phyloP scores from a whole-genome alignment of 169 alveolate species.

The Prorocentrum cordatum region DNA sequence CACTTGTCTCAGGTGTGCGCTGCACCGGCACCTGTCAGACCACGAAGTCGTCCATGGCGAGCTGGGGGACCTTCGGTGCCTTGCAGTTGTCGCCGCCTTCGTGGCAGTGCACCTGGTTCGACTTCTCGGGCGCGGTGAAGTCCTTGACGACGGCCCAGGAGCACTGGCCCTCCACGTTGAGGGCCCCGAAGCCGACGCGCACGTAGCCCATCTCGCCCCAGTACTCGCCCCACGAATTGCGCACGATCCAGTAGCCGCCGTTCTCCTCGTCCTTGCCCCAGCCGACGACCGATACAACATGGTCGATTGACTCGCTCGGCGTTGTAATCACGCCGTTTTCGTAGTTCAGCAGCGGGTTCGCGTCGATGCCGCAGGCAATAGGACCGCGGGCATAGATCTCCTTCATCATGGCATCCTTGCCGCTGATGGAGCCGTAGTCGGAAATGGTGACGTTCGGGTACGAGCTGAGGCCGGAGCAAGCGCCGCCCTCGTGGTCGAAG shows the following conservation, averaged over 20 bases:
- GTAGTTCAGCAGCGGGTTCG: conserved; percentile 62
- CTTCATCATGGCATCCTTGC: background rate
- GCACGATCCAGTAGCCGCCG: conserved; percentile 62
- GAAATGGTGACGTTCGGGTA: conserved; percentile 70
- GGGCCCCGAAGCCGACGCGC: conserved; percentile 77
- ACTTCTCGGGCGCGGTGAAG: conserved; percentile 28
- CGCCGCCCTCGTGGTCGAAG: conserved; percentile 52
- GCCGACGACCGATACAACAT: conserved; percentile 80
- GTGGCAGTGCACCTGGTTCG: no score
- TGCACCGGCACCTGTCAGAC: no score
- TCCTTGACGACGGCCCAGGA: conserved; percentile 73
- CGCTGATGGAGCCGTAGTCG: conserved; percentile 61
- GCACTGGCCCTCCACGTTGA: conserved; percentile 76
- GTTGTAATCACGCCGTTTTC: conserved; percentile 27
- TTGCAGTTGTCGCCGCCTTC: no score
- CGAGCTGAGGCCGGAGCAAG: conserved; percentile 10
- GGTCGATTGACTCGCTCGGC: conserved; percentile 74
- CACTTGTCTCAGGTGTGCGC: no score
- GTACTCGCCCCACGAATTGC: conserved; percentile 83
- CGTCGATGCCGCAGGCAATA: conserved; percentile 63
- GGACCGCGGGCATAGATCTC: conserved; percentile 68
- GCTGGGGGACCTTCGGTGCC: no score
- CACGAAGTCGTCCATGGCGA: no score
- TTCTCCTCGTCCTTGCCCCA: conserved; percentile 77
- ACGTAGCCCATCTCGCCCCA: conserved; percentile 83